phyloP scores from a whole-genome alignment of 2,329 filamentous ascomycete genomes.

The Colletotrichum horii region DNA sequence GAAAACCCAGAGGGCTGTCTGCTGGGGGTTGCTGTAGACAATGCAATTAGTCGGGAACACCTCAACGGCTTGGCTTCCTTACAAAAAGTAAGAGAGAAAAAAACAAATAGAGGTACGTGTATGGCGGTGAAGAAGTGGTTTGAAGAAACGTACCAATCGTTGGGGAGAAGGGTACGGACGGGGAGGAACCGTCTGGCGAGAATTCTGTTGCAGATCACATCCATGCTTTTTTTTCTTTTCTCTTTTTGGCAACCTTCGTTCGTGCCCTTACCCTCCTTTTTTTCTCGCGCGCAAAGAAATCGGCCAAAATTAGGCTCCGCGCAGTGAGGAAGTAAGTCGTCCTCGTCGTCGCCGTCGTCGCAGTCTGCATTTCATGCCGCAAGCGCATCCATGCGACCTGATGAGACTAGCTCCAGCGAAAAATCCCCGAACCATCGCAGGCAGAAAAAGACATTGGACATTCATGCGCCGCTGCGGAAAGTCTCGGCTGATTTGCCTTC shows the following conservation, averaged over 20 bases:
- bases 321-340: neutral
- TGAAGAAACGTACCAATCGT: neutral
- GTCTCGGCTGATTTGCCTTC: neutral
- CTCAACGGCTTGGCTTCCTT: neutral
- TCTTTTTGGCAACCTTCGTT: neutral
- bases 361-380: neutral
- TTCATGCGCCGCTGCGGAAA: constrained; percentile 8
- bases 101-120: neutral
- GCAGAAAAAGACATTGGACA: neutral
- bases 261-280: neutral
- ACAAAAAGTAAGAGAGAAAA: neutral
- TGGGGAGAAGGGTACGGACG: neutral
- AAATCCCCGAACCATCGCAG: neutral
- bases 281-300: neutral
- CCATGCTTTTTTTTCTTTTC: neutral
- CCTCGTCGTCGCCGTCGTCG: no score
- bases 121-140: neutral
- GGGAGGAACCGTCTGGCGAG: neutral
- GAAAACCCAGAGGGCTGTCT: neutral
- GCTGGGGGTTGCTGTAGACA: neutral
- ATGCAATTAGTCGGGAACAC: neutral
- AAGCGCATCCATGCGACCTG: constrained; percentile 14
- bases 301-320: neutral
- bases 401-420: neutral
- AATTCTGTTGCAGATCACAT: constrained; percentile 10